A percentile compares a stretch with the other conserved stretches of the same genome.
Evolutionary conservation across 768 basidiomycete genomes (phyloP).

Genomic region (Cystofilobasidium bisporidii): DNA sequence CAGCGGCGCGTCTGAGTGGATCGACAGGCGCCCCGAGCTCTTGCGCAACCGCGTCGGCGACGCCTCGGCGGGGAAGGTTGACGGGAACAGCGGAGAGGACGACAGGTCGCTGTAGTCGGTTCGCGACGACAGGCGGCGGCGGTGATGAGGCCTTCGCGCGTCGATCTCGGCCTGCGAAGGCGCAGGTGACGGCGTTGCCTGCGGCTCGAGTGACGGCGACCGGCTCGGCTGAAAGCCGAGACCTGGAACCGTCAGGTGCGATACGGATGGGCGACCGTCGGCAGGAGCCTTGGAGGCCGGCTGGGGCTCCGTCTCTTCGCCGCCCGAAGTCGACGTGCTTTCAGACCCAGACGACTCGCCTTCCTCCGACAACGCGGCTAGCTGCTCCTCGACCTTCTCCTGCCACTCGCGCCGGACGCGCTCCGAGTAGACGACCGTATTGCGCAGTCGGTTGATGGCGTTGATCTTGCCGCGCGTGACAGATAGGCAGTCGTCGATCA

Average conservation of each 20-base stretch:
- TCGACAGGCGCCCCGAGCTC: conserved; percentile 32
- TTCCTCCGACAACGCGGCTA: conserved; percentile 38
- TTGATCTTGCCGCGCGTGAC: conserved; percentile 89
- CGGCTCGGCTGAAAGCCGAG: not conserved
- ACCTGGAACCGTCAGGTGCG: not conserved
- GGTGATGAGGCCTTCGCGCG: not conserved
- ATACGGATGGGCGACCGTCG: not conserved
- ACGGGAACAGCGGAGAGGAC: conserved; percentile 17
- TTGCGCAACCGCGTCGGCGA: conserved; percentile 13
- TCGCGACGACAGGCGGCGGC: not conserved
- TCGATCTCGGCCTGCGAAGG: not conserved
- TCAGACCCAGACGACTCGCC: conserved; percentile 4
- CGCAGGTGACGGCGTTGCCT: not conserved
- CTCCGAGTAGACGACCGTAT: conserved; percentile 92
- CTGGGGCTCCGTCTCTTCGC: not conserved
- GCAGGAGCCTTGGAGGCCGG: not conserved
- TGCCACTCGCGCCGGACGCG: conserved; percentile 98
- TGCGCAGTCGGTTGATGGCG: conserved; percentile 89
- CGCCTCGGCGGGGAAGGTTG: not conserved
- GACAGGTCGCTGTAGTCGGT: conserved; percentile 12
- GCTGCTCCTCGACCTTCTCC: conserved; percentile 62
- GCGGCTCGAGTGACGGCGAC: not conserved
- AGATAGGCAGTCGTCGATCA: conserved; percentile 78
- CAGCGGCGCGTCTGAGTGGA: conserved; percentile 47
- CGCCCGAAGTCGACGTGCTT: conserved; percentile 5